Percentiles rank a stretch among this genome's conserved stretches.
phyloP scores from a whole-genome alignment of 805 yeast species.

The Isabelozyma gotoi region DNA sequence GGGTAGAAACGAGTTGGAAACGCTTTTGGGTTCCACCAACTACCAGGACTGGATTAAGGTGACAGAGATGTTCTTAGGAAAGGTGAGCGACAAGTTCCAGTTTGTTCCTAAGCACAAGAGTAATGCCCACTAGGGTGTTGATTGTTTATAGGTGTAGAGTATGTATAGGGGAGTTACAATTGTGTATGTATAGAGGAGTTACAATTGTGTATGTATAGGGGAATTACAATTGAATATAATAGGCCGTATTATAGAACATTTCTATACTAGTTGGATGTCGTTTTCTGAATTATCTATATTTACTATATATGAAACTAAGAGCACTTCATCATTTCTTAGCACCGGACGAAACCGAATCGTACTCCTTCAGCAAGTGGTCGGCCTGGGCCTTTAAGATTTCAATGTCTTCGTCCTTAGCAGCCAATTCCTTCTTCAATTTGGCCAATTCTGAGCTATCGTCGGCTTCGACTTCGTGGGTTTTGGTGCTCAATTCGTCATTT shows the following conservation, averaged over 20 bases:
- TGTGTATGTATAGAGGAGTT: neutral
- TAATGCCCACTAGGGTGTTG: conserved; percentile 55
- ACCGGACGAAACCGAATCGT: conserved; percentile 39
- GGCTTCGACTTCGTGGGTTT: conserved; percentile 15
- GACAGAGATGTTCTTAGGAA: conserved; percentile 93
- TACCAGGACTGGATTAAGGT: conserved; percentile 94
- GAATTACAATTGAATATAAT: neutral
- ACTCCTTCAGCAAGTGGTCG: conserved; percentile 60
- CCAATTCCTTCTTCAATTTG: conserved; percentile 44
- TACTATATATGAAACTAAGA: conserved; percentile 11
- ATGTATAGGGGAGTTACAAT: neutral
- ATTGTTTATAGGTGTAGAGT: conserved; percentile 7
- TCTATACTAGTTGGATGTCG: too few species aligned
- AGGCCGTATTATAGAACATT: too few species aligned
- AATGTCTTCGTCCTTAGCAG: conserved; percentile 63
- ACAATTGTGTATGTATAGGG: neutral
- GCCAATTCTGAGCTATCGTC: conserved; percentile 40
- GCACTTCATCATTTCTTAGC: conserved; percentile 1
- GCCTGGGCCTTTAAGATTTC: conserved; percentile 74
- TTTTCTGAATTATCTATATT: too few species aligned
- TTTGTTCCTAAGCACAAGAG: conserved; percentile 95
- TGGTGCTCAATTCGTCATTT: conserved; percentile 18
- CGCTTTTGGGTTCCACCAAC: conserved; percentile 80
- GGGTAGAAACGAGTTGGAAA: conserved; percentile 92
- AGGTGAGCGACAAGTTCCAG: conserved; percentile 68